Conservation (phyloP, 2,329 filamentous ascomycete species). For the Biscogniauxia mediterranea region DNA sequence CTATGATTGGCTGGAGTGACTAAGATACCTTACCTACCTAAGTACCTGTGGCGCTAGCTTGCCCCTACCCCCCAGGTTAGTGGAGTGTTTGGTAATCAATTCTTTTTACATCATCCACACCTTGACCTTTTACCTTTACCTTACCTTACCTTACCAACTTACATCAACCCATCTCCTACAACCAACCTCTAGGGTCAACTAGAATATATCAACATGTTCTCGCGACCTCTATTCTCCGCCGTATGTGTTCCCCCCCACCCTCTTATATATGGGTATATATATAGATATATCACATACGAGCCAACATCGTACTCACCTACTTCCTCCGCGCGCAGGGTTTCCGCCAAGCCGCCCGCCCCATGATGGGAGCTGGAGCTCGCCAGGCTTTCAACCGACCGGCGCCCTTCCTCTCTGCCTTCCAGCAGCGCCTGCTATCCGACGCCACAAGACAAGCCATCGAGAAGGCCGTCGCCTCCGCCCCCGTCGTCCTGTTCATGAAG, state of each 20-base stretch:
- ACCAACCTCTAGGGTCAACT: too few relatives aligned
- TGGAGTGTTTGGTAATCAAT: background rate
- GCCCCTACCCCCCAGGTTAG: background rate
- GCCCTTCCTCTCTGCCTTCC: conserved; percentile 34
- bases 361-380: conserved; percentile 17
- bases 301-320: background rate
- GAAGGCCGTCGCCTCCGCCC: conserved; percentile 80
- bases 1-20: conserved; percentile 13
- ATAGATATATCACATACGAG: background rate
- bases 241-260: background rate
- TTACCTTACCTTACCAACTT: background rate
- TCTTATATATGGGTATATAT: background rate
- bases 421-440: conserved; percentile 72
- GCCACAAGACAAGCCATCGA: conserved; percentile 83
- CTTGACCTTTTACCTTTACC: too few relatives aligned
- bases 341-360: conserved; percentile 42
- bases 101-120: conserved; percentile 2
- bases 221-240: conserved; percentile 1
- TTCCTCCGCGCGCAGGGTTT: conserved; percentile 36
- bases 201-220: conserved; percentile 21
- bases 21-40: background rate
- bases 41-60: conserved; percentile 1
- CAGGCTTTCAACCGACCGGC: conserved; percentile 21
- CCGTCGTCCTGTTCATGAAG: conserved; percentile 99
- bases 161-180: too few relatives aligned